Evolutionary conservation across 495 filamentous ascomycete genomes (phyloP), one percentile per base, ranked within the genome.

Genomic region (Xylaria sp.): DNA sequence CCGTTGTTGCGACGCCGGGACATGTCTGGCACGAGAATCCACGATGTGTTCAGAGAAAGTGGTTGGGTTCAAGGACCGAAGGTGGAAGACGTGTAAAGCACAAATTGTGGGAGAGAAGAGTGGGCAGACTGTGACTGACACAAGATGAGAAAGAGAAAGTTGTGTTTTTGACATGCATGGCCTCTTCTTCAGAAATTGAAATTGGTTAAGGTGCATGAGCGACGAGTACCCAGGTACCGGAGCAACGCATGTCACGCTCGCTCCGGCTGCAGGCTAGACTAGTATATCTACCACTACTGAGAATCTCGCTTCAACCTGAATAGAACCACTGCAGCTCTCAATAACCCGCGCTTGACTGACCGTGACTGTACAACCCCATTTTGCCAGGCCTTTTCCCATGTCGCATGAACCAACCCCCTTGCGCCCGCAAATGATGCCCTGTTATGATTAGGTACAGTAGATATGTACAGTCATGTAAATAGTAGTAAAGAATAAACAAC

Each of bases 401-500:
- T 11, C 48, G 37, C 37, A 43, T 62, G n/a, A n/a, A n/a, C n/a
- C n/a, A 43, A 62, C 9, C 21, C n/a, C 35, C 59, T 17, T 43
- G n/a, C 40, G 53, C 57, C 44, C 57, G 50, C 50, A 50, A 50
- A 52, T 37, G 57, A 69, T 63, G 53, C 33, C 53, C 58, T 40
- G 29, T 68, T 29, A 44, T 37, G 24, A 58, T 61, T 61, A 64
- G n/a, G 14, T 43, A 24, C 57, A 37, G n/a, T n/a, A n/a, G n/a
- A 37, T 59, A 35, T 59, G 57, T 59, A 59, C 57, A 59, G 53
- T 50, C 67, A 31, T 52, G 21, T 66, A 37, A 48, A 61, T 26
- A 61, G 35, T 48, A 65, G 35, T 48, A 65, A n/a, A 31, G 9
- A n/a, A 44, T 71, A 75, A 69, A 75, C 74, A 72, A 75, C 74